These are phyloP conservation scores for Pochonia chlamydosporia DNA, from an alignment of 2,329 filamentous ascomycete species.

Conservation along the genomic window DNA sequence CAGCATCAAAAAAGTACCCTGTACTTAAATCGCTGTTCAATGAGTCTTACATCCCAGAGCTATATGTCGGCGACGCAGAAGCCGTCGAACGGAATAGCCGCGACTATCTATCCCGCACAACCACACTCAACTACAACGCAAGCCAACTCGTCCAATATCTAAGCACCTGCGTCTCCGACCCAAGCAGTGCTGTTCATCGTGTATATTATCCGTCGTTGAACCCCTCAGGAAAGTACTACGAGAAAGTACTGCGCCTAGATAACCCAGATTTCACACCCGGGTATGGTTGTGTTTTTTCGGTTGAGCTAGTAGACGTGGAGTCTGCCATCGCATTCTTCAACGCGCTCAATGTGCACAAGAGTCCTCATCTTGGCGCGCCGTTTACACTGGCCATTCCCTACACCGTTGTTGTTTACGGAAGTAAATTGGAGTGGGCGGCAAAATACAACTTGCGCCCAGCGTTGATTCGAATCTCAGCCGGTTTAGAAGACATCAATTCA, in stretches of 20 bases:
- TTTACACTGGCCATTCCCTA: constrained; percentile 30
- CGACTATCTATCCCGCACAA: constrained; percentile 28
- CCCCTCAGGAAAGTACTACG: constrained; percentile 19
- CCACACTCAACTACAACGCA: constrained; percentile 30
- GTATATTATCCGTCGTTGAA: constrained; percentile 34
- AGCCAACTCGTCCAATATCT: constrained; percentile 24
- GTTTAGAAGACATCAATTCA: constrained; percentile 8
- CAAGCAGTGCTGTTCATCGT: constrained; percentile 19
- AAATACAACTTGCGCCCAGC: constrained; percentile 16
- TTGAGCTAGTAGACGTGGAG: constrained; percentile 34
- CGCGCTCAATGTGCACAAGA: constrained; percentile 34
- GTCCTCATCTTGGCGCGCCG: constrained; percentile 42
- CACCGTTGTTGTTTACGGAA: constrained; percentile 26
- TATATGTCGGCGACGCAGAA: constrained; percentile 34
- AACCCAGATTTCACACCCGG: constrained; percentile 38
- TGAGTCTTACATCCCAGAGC: no score
- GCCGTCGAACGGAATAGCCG: constrained; percentile 31
- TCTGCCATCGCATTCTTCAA: constrained; percentile 37
- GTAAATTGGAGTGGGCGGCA: constrained; percentile 23
- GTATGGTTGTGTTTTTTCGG: constrained; percentile 41
- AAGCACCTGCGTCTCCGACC: constrained; percentile 13
- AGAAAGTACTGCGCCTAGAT: constrained; percentile 25
- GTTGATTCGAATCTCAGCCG: constrained; percentile 9
- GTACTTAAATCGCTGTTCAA: constrained; percentile 29
- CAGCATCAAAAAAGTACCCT: constrained; percentile 23